Conservation (phyloP, 2,329 filamentous ascomycete genomes). For the Chlorencoelia australis region DNA sequence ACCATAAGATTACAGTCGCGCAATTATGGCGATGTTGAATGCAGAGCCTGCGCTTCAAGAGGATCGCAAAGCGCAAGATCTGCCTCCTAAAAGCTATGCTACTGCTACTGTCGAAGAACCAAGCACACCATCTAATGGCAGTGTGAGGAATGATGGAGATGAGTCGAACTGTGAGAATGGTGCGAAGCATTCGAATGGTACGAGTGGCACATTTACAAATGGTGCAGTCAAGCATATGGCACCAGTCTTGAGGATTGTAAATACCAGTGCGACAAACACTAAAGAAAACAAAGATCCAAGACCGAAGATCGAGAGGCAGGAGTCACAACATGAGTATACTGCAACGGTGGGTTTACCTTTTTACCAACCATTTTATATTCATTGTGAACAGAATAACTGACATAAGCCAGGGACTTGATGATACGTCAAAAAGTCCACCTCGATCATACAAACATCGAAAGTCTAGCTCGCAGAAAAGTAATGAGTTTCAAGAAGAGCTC, state of each 20-base stretch:
- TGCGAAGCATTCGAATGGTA: constrained; percentile 4
- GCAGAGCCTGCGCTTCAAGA: constrained; percentile 26
- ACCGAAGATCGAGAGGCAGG: constrained; percentile 15
- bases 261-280: constrained; percentile 11
- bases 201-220: constrained; percentile 7
- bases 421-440: constrained; percentile 19
- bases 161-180: neutral
- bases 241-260: constrained; percentile 22
- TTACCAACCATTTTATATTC: too few species aligned
- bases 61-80: constrained; percentile 25
- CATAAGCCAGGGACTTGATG: constrained; percentile 21
- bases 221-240: constrained; percentile 11
- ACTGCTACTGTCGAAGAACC: constrained; percentile 25
- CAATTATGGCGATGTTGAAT: too few species aligned
- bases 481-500: constrained; percentile 9
- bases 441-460: constrained; percentile 21
- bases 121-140: constrained; percentile 4
- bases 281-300: constrained; percentile 10
- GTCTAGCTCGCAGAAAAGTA: constrained; percentile 17
- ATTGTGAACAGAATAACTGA: too few species aligned
- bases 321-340: constrained; percentile 21
- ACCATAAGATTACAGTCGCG: too few species aligned
- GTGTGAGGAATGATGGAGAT: constrained; percentile 3
- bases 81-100: constrained; percentile 32
- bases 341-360: constrained; percentile 18